These are phyloP conservation scores for Solanum gracilifrons DNA, from an alignment of 257 asterid genomes.

Conservation along the genomic window DNA sequence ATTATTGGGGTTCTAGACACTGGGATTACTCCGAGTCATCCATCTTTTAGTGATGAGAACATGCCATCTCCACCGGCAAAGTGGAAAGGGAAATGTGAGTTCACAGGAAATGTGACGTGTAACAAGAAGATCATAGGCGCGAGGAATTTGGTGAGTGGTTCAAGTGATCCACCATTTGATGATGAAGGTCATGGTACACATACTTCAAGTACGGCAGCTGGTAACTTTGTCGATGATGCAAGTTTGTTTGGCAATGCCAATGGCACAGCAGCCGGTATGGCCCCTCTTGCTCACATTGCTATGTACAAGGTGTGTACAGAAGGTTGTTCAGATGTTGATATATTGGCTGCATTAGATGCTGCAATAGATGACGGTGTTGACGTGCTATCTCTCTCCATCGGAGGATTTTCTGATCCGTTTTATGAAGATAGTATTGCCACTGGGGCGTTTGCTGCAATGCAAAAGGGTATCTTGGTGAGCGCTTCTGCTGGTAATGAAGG, in stretches of 20 bases:
- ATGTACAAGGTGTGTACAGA: slow-evolving; percentile 11
- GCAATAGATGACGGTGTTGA: slow-evolving; percentile 15
- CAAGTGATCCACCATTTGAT: slow-evolving; percentile 14
- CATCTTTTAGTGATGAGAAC: slow-evolving; percentile 41
- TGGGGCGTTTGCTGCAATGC: slow-evolving; percentile 10
- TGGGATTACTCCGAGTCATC: slow-evolving; percentile 43
- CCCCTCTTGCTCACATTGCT: slow-evolving; percentile 13
- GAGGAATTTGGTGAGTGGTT: slow-evolving; percentile 15
- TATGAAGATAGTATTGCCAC: slow-evolving; percentile 2
- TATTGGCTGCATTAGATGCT: slow-evolving; percentile 12
- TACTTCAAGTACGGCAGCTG: slow-evolving; percentile 26
- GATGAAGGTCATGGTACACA: slow-evolving; percentile 28
- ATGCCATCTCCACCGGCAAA: slow-evolving; percentile 46
- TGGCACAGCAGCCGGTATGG: slow-evolving; percentile 26
- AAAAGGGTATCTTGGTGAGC: slow-evolving; percentile 3
- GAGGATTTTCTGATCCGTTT: slow-evolving; percentile 1
- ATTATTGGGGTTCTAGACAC: slow-evolving; percentile 44
- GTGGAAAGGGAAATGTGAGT: slow-evolving; percentile 52
- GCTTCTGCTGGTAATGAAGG: slow-evolving; percentile 10
- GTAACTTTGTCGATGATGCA: slow-evolving; percentile 25
- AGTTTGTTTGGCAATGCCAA: slow-evolving; percentile 19
- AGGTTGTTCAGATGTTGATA: slow-evolving; percentile 3
- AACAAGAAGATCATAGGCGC: slow-evolving; percentile 49
- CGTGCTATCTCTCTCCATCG: slow-evolving; percentile 7
- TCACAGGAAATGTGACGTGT: slow-evolving; percentile 14